Evolutionary conservation across 2,329 filamentous ascomycete species (phyloP).

Genomic region (Knufia fluminis): DNA sequence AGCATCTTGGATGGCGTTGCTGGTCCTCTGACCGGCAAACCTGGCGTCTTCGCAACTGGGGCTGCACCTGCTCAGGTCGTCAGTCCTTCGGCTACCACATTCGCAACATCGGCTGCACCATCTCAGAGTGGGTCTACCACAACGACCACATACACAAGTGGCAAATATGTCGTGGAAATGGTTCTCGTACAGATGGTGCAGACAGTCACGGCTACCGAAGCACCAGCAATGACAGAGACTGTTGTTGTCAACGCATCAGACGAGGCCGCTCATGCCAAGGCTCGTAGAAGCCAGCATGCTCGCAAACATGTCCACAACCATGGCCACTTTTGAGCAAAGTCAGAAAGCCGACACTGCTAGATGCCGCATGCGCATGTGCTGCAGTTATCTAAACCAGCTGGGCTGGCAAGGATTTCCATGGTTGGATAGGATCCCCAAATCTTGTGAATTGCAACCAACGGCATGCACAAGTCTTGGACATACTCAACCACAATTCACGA

Average conservation of each 20-base stretch:
- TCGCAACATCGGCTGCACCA: not conserved
- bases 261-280: not conserved
- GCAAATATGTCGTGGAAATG: slow-evolving; percentile 9
- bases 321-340: slow-evolving; percentile 6
- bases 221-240: not conserved
- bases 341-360: not conserved
- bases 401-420: slow-evolving; percentile 2
- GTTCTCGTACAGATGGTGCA: not conserved
- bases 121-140: not conserved
- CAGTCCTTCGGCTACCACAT: not conserved
- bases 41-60: too few relatives aligned
- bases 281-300: not conserved
- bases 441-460: not conserved
- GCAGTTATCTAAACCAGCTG: slow-evolving; percentile 6
- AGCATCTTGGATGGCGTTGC: too few relatives aligned
- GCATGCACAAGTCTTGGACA: slow-evolving; percentile 4
- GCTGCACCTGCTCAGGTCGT: too few relatives aligned
- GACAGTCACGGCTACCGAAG: slow-evolving; percentile 2
- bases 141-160: slow-evolving; percentile 9
- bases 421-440: not conserved
- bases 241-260: not conserved
- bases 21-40: too few relatives aligned
- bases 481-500: slow-evolving; percentile 3
- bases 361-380: not conserved
- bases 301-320: slow-evolving; percentile 3